Evolutionary conservation across 805 yeast genomes (phyloP), one percentile per base, ranked within the genome.

Genomic region (Saccharomycopsis sp.): DNA sequence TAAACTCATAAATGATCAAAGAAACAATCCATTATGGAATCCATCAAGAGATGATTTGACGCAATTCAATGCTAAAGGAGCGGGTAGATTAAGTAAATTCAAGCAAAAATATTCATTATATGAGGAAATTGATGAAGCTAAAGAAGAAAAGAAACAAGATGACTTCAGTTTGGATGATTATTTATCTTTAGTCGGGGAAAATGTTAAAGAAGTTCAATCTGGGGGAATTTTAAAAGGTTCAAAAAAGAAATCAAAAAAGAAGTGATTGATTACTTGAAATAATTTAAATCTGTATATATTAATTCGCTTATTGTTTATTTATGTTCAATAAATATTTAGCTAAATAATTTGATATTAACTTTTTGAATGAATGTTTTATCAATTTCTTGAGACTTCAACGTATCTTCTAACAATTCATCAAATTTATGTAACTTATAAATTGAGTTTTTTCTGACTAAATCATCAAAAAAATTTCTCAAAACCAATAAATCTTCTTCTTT

Each of bases 21-120:
- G 95, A 62, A 84, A 83, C 53, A 77, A 75, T 53, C 76, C 87
- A 27, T 60, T 83, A 41, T 92, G 96, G 96, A 92, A 92, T 61
- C 85, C 87, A 39, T 73, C 82, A 47, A 76, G 88, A 61, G 74
- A 82, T 18, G 92, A 86, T 58, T 65, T 84, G 52, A 72, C 72
- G 38, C 71, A 78, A 34, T 69, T 74, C 27, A 94, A 84, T 59
- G 79, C 83, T n/a, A 83, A 76, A 57, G 83, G 92, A 12, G 79
- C 84, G 39, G 95, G 94, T 52, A 79, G 78, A 59, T 63, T 88
- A 53, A 76, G 72, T 59, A 79, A 72, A 58, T 83, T 82, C 68
- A 80, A 74, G 58, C 72, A 74, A 58, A 80, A 70, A 57, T 83
- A 70, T 55, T 61, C 79, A 2, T 62, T 66, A 14, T 76, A 72